Conservation (phyloP, 169 alveolate genomes). For the Babesia divergens region DNA sequence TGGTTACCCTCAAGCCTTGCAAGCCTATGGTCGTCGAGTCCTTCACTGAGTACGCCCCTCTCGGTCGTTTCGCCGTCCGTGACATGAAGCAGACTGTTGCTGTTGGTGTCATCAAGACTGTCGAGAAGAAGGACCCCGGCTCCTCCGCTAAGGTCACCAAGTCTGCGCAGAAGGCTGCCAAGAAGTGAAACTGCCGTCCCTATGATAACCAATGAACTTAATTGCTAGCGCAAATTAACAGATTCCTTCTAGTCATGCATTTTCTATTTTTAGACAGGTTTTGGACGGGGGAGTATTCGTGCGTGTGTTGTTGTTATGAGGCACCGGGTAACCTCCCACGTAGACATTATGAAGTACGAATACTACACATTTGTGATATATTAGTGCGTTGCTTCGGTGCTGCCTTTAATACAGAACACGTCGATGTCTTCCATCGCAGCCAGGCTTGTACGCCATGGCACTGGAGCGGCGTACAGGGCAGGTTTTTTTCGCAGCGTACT, state of each 20-base stretch:
- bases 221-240: neutral
- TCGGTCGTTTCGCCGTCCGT: constrained; percentile 98
- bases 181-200: constrained; percentile 32
- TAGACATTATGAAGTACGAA: too few relatives aligned
- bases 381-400: too few relatives aligned
- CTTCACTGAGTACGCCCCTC: constrained; percentile 95
- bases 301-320: too few relatives aligned
- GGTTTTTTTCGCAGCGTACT: too few relatives aligned
- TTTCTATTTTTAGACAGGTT: too few relatives aligned
- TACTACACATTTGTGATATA: too few relatives aligned
- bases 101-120: constrained; percentile 96
- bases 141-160: constrained; percentile 81
- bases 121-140: constrained; percentile 92
- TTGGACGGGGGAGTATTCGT: too few relatives aligned
- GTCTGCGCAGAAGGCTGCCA: constrained; percentile 71
- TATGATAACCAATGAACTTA: neutral
- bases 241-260: constrained; percentile 13
- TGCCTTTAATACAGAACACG: too few relatives aligned
- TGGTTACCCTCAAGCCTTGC: constrained; percentile 91
- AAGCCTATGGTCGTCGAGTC: constrained; percentile 96
- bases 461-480: too few relatives aligned
- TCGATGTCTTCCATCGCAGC: too few relatives aligned
- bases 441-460: too few relatives aligned
- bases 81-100: constrained; percentile 99
- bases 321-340: too few relatives aligned